phyloP scores from a whole-genome alignment of 805 yeast species.

The Grigorovia jiainica region DNA sequence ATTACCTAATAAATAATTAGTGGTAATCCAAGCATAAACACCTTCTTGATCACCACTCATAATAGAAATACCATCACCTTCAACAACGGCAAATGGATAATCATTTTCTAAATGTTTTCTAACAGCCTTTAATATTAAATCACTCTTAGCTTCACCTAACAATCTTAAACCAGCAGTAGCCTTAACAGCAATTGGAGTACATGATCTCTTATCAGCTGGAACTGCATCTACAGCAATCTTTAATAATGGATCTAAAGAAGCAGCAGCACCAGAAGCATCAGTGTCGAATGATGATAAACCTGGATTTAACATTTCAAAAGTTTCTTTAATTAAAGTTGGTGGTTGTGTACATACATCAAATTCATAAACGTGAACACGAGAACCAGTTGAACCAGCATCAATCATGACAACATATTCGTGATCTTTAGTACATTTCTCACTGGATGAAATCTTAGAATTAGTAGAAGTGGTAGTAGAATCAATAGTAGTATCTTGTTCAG shows the following conservation, averaged over 20 bases:
- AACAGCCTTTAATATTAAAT: constrained; percentile 66
- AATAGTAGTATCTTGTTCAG: neutral
- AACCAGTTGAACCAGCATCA: constrained; percentile 97
- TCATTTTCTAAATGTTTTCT: constrained; percentile 62
- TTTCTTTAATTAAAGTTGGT: constrained; percentile 71
- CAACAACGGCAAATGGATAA: constrained; percentile 88
- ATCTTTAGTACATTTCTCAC: constrained; percentile 30
- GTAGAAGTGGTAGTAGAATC: neutral
- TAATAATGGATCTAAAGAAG: constrained; percentile 76
- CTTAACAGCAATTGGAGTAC: constrained; percentile 93
- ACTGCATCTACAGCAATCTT: constrained; percentile 65
- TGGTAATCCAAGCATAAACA: constrained; percentile 97
- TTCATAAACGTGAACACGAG: constrained; percentile 88
- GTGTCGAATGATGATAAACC: constrained; percentile 82
- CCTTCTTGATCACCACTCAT: constrained; percentile 98
- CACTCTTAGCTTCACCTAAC: constrained; percentile 67
- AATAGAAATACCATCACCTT: constrained; percentile 76
- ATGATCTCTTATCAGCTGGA: constrained; percentile 60
- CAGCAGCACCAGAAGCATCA: constrained; percentile 78
- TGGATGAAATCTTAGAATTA: neutral
- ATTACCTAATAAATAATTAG: constrained; percentile 87
- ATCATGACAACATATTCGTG: constrained; percentile 81
- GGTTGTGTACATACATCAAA: constrained; percentile 82
- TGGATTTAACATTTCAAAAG: constrained; percentile 81
- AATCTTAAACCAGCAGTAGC: constrained; percentile 96